Evolutionary conservation across 2,329 filamentous ascomycete genomes (phyloP).

Genomic region (Aureobasidium sp.): DNA sequence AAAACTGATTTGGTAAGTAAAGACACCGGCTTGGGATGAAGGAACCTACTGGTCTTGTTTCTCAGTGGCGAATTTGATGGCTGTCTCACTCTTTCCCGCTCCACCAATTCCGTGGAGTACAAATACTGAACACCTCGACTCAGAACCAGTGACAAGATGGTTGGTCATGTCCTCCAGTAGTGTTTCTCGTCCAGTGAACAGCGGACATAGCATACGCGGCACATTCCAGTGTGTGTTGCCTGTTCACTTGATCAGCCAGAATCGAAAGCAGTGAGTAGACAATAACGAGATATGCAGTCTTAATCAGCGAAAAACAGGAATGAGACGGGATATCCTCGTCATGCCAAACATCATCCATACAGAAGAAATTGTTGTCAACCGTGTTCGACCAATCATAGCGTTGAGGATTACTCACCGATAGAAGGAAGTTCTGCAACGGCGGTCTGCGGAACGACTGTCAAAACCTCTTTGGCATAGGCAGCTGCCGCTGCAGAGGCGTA

Average conservation of each 20-base stretch:
- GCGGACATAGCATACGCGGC: neutral
- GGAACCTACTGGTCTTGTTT: constrained; percentile 21
- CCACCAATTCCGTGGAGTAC: constrained; percentile 28
- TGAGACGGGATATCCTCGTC: neutral
- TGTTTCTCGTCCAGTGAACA: neutral
- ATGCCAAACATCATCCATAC: too few species aligned
- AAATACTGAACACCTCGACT: constrained; percentile 10
- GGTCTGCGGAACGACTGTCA: neutral
- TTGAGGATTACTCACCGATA: neutral
- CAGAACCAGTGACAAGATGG: neutral
- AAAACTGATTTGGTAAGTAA: neutral
- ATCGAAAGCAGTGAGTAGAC: too few species aligned
- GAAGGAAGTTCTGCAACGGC: neutral
- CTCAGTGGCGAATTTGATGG: constrained; percentile 23
- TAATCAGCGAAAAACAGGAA: too few species aligned
- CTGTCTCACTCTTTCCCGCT: constrained; percentile 30
- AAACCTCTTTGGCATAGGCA: constrained; percentile 19
- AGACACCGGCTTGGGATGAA: too few species aligned
- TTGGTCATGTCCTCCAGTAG: neutral
- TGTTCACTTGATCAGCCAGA: neutral
- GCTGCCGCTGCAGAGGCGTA: constrained; percentile 27
- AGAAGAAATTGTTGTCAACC: too few species aligned
- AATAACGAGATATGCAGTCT: too few species aligned
- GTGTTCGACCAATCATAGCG: neutral
- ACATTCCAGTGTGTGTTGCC: neutral